Evolutionary conservation across 768 basidiomycete genomes (phyloP).

Genomic region (Phylloporus rhodoxanthus): DNA sequence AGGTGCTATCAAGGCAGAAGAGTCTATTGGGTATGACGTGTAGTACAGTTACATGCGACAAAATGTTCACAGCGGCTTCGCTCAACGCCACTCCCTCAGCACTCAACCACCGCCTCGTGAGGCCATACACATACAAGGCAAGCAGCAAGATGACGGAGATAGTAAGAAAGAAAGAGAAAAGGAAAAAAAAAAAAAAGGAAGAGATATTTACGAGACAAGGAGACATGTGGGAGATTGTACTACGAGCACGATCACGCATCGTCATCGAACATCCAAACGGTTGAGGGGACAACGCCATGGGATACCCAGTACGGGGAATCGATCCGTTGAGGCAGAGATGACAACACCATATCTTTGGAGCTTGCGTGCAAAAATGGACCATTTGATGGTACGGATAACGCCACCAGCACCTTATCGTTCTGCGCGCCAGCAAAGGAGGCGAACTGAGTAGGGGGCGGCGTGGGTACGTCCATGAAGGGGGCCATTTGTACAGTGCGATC

Average conservation of each 20-base stretch:
- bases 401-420: slow-evolving; percentile 30
- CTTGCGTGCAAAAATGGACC: slow-evolving; percentile 16
- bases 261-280: slow-evolving; percentile 16
- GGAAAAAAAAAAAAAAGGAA: slow-evolving; percentile 2
- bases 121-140: slow-evolving; percentile 23
- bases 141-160: slow-evolving; percentile 14
- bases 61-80: slow-evolving; percentile 17
- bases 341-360: slow-evolving; percentile 11
- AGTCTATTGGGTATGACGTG: slow-evolving; percentile 26
- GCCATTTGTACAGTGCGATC: slow-evolving; percentile 55
- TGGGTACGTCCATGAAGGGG: slow-evolving; percentile 42
- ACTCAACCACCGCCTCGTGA: slow-evolving; percentile 12
- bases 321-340: slow-evolving; percentile 7
- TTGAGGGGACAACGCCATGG: slow-evolving; percentile 8
- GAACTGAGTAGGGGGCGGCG: slow-evolving; percentile 34
- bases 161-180: background rate
- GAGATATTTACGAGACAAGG: slow-evolving; percentile 21
- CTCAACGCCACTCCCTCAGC: slow-evolving; percentile 14
- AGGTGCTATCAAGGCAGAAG: background rate
- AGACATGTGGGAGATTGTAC: background rate
- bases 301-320: slow-evolving; percentile 14
- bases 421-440: slow-evolving; percentile 31
- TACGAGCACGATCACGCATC: slow-evolving; percentile 8
- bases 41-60: slow-evolving; percentile 17
- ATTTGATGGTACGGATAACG: slow-evolving; percentile 14